Evolutionary conservation across 2,329 filamentous ascomycete species (phyloP).

Genomic region (Venturia nashicola): DNA sequence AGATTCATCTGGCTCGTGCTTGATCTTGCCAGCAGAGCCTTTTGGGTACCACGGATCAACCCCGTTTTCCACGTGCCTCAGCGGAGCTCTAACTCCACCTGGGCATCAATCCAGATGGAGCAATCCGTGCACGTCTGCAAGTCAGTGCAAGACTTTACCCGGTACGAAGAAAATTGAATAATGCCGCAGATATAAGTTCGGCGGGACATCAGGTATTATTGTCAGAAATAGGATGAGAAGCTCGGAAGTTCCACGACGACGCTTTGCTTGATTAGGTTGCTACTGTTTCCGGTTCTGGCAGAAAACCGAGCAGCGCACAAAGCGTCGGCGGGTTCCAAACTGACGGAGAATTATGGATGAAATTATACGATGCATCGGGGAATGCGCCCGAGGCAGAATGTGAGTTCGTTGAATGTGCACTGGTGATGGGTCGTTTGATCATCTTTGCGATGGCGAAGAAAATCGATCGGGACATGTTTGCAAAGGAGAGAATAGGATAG

Average conservation of each 20-base stretch:
- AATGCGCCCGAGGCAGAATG: neutral
- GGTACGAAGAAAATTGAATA: neutral
- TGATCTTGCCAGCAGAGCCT: neutral
- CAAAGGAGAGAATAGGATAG: neutral
- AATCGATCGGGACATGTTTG: neutral
- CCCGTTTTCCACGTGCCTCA: neutral
- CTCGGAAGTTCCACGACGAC: neutral
- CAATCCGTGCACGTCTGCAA: neutral
- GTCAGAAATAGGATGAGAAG: neutral
- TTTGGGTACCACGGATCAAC: neutral
- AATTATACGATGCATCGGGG: neutral
- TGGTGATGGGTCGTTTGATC: neutral
- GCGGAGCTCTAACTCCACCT: slow-evolving; percentile 1
- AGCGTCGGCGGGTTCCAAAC: neutral
- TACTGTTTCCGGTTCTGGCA: neutral
- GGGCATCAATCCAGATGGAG: neutral
- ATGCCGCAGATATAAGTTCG: neutral
- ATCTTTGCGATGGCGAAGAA: neutral
- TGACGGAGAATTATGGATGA: neutral
- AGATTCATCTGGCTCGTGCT: neutral
- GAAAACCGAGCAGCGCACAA: neutral
- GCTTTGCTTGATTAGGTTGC: neutral
- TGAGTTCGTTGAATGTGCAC: neutral
- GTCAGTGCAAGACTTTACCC: neutral
- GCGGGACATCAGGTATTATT: neutral